Evolutionary conservation across 331 rosid species (phyloP).

Genomic region (Rhamnella rubrinervis): DNA sequence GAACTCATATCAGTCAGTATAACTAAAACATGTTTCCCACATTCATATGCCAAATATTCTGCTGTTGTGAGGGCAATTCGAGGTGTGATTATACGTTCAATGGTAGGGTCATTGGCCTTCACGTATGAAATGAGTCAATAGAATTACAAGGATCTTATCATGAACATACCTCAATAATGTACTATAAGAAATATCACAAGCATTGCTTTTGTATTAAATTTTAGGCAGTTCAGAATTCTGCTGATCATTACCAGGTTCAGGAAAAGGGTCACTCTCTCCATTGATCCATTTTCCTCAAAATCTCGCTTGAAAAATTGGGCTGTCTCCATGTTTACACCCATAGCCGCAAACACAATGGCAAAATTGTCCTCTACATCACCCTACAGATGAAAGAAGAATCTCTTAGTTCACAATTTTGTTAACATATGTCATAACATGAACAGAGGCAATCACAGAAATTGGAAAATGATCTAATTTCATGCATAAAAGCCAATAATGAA

Average conservation of each 20-base stretch:
- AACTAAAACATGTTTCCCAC: conserved; percentile 99
- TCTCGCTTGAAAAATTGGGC: conserved; percentile 99
- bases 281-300: conserved; percentile 99
- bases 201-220: too few relatives aligned
- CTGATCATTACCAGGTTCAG: conserved; percentile 71
- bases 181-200: too few relatives aligned
- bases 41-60: conserved; percentile 97
- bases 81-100: conserved; percentile 98
- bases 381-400: conserved; percentile 40
- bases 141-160: too few relatives aligned
- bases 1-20: conserved; percentile 99
- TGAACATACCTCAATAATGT: too few relatives aligned
- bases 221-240: too few relatives aligned
- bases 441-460: not conserved
- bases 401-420: not conserved
- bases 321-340: conserved; percentile 99
- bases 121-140: too few relatives aligned
- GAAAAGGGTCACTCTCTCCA: conserved; percentile 99
- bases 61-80: conserved; percentile 99
- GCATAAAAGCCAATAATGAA: too few relatives aligned
- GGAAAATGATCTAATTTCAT: too few relatives aligned
- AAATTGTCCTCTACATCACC: conserved; percentile 83
- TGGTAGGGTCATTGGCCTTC: conserved; percentile 98
- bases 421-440: not conserved
- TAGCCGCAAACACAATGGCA: conserved; percentile 99